These are phyloP conservation scores for Hypoxylon sp. DNA, from an alignment of 2,329 filamentous ascomycete genomes.

Conservation along the genomic window DNA sequence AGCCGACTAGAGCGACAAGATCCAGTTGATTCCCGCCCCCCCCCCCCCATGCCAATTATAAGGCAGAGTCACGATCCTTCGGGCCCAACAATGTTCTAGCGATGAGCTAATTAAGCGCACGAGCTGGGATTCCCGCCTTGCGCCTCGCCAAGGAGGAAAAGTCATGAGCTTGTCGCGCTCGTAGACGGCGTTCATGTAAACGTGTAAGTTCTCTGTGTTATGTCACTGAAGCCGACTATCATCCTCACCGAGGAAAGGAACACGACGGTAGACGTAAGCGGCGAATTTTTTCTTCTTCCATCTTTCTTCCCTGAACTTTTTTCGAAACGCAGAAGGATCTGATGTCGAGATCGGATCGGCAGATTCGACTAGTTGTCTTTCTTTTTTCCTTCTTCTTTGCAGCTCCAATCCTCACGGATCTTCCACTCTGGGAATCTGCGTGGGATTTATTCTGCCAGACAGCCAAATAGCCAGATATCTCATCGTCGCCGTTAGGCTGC, in stretches of 20 bases:
- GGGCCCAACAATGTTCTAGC: too few species aligned
- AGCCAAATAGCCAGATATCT: not conserved
- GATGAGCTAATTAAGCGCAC: not conserved
- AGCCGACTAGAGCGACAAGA: too few species aligned
- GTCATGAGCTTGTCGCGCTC: not conserved
- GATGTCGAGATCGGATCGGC: slow-evolving; percentile 16
- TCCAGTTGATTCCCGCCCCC: too few species aligned
- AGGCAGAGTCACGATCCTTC: too few species aligned
- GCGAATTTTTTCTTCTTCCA: not conserved
- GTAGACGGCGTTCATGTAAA: not conserved
- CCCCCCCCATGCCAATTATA: too few species aligned
- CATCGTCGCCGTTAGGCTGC: not conserved
- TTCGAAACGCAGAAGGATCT: slow-evolving; percentile 29
- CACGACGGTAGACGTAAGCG: not conserved
- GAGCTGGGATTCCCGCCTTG: not conserved
- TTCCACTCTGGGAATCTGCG: too few species aligned
- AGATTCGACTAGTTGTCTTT: slow-evolving; percentile 24
- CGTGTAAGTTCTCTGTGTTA: not conserved
- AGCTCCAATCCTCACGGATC: slow-evolving; percentile 16
- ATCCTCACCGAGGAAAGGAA: not conserved
- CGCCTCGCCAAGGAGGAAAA: not conserved
- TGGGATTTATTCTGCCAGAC: slow-evolving; percentile 1
- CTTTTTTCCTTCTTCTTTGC: not conserved
- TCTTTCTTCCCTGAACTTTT: not conserved
- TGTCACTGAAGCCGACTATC: slow-evolving; percentile 2